Conservation (phyloP, 2,329 filamentous ascomycete species). For the Hypoxylon sp. region DNA sequence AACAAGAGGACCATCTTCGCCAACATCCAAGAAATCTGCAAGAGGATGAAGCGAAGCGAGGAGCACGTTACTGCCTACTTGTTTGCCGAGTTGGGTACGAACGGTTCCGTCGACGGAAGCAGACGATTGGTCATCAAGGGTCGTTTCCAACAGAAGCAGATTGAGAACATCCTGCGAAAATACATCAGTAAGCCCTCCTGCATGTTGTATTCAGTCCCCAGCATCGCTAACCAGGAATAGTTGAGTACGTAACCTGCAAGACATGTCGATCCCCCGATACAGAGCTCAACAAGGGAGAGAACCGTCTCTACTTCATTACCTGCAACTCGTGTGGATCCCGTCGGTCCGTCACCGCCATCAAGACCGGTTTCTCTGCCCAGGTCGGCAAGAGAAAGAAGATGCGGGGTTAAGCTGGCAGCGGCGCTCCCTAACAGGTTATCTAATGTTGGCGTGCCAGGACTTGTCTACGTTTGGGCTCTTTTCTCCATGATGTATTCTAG, state of each 20-base stretch:
- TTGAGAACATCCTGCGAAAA: constrained; percentile 95
- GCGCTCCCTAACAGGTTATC: constrained; percentile 8
- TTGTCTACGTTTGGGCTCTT: constrained; percentile 20
- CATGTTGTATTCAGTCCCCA: not conserved
- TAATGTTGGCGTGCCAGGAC: not conserved
- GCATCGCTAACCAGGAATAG: constrained; percentile 60
- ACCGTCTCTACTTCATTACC: constrained; percentile 98
- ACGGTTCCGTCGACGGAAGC: constrained; percentile 92
- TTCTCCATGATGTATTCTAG: constrained; percentile 7
- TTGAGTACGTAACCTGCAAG: constrained; percentile 99
- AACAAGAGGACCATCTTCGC: constrained; percentile 99
- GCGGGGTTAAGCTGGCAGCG: constrained; percentile 77
- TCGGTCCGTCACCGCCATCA: constrained; percentile 96
- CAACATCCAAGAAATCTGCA: constrained; percentile 98
- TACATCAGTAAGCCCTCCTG: constrained; percentile 81
- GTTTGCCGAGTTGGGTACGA: constrained; percentile 96
- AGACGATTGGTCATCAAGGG: constrained; percentile 98
- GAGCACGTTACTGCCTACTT: constrained; percentile 98
- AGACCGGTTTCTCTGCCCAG: constrained; percentile 99
- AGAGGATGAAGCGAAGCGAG: constrained; percentile 98
- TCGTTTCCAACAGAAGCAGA: constrained; percentile 99
- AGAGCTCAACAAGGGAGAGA: constrained; percentile 98
- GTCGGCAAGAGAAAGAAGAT: constrained; percentile 99
- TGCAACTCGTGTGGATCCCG: constrained; percentile 90
- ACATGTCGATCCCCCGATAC: constrained; percentile 96